These are phyloP conservation scores for Lipomyces orientalis DNA, from an alignment of 805 yeast species.

Conservation along the genomic window DNA sequence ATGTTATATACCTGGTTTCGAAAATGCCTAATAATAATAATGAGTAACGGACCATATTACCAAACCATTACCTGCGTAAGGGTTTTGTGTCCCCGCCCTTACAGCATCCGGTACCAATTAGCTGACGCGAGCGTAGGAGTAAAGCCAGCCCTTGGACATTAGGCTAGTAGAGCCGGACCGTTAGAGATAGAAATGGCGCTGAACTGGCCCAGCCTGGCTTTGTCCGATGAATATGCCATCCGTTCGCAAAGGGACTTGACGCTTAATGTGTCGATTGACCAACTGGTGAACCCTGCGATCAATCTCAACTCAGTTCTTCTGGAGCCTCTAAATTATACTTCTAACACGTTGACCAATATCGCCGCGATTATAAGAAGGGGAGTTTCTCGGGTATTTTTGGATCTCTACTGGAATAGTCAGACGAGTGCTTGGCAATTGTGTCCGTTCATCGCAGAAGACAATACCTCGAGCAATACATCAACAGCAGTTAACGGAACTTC, in stretches of 20 bases:
- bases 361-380: constrained; percentile 46
- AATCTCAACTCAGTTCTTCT: constrained; percentile 45
- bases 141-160: background rate
- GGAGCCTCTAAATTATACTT: constrained; percentile 43
- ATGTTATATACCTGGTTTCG: too few species aligned
- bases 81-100: too few species aligned
- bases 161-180: background rate
- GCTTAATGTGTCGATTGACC: constrained; percentile 45
- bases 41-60: too few species aligned
- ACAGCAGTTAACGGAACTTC: background rate
- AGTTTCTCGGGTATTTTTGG: constrained; percentile 48
- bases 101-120: background rate
- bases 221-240: constrained; percentile 17
- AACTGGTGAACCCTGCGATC: constrained; percentile 45
- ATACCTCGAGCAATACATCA: constrained; percentile 1
- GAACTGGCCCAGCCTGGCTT: constrained; percentile 20
- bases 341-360: constrained; percentile 38
- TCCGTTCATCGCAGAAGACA: constrained; percentile 46
- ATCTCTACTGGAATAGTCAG: constrained; percentile 58
- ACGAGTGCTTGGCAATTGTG: constrained; percentile 58
- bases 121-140: background rate
- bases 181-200: constrained; percentile 4
- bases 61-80: too few species aligned
- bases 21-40: too few species aligned
- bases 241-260: constrained; percentile 47